These are phyloP conservation scores for Phoma sp. DNA, from an alignment of 2,329 filamentous ascomycete genomes.

Conservation along the genomic window DNA sequence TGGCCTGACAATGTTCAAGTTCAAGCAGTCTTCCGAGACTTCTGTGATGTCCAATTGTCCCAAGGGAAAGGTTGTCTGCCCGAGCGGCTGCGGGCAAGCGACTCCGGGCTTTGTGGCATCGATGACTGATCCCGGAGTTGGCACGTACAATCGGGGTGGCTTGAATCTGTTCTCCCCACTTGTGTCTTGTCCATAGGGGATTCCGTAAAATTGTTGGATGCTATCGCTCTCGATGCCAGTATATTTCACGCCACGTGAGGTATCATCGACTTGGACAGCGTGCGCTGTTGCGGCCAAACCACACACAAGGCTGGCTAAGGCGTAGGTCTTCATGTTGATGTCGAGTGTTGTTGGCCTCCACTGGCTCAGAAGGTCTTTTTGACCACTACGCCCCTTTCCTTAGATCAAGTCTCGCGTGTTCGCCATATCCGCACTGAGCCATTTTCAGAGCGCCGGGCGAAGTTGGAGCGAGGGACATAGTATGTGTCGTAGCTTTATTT, in stretches of 20 bases:
- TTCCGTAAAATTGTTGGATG: constrained; percentile 58
- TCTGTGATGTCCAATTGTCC: constrained; percentile 47
- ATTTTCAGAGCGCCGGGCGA: constrained; percentile 4
- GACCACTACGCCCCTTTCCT: neutral
- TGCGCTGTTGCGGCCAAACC: constrained; percentile 14
- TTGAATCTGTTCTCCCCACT: constrained; percentile 56
- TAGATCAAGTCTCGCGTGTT: neutral
- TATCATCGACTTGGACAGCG: constrained; percentile 9
- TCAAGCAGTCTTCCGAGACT: constrained; percentile 64
- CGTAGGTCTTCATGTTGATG: constrained; percentile 17
- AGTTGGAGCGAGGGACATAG: constrained; percentile 8
- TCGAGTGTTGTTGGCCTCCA: neutral
- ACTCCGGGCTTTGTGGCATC: constrained; percentile 53
- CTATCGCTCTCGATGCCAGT: constrained; percentile 54
- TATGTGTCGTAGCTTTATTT: constrained; percentile 9
- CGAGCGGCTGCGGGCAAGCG: constrained; percentile 55
- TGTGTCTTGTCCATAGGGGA: constrained; percentile 58
- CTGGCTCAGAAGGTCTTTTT: neutral
- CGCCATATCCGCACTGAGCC: neutral
- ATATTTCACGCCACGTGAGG: constrained; percentile 49
- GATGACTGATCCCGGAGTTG: constrained; percentile 44
- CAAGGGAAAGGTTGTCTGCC: constrained; percentile 36
- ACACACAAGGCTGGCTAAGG: constrained; percentile 14
- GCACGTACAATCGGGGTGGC: constrained; percentile 50
- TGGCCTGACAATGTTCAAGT: constrained; percentile 66